Evolutionary conservation across 805 yeast species (phyloP), one percentile per base, ranked within the genome.

Genomic region (Candida lessepsii): DNA sequence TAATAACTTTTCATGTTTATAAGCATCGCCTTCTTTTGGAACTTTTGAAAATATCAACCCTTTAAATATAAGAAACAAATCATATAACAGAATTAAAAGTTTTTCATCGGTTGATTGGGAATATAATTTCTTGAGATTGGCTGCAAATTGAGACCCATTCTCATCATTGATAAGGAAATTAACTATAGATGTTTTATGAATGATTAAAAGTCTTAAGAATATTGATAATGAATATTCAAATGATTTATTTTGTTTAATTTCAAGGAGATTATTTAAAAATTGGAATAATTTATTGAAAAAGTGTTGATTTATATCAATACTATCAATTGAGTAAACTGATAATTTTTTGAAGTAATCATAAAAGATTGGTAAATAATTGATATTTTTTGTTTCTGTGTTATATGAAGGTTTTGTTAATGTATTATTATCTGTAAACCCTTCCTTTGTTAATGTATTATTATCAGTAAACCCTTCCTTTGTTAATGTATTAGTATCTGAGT

Each of bases 11-110:
- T 34, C 38, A 23, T 33, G 23, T 18, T 39, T 39, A 4, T 15
- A n/a, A 11, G 28, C 28, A 19, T 33, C 39, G 26, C 21, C 20
- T 14, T 35, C 39, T 19, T 35, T 28, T 6, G 32, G 19, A 8
- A 23, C 9, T 25, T 25, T 34, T 6, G 39, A 34, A 5, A 29
- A 13, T 14, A 70, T 42, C 3, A 68, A 53, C 6, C 57, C 54
- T 52, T 79, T 80, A 51, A 80, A 61, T 1, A 83, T 71, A 8
- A 79, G 58, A 25, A 81, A 58, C 40, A 80, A 68, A 52, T 81
- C 87, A 53, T 80, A 79, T 1, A 81, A 59, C 46, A 81, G 57
- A 37, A 80, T 80, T 46, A 72, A 71, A 37, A 81, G 53, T 46
- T 75, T 79, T 18, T 71, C 73, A 46, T 75, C 48, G 11, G 13